Percentiles rank a stretch among this genome's conserved stretches.
Conservation (phyloP, 2,329 filamentous ascomycete genomes). For the Beauveria bassiana region DNA sequence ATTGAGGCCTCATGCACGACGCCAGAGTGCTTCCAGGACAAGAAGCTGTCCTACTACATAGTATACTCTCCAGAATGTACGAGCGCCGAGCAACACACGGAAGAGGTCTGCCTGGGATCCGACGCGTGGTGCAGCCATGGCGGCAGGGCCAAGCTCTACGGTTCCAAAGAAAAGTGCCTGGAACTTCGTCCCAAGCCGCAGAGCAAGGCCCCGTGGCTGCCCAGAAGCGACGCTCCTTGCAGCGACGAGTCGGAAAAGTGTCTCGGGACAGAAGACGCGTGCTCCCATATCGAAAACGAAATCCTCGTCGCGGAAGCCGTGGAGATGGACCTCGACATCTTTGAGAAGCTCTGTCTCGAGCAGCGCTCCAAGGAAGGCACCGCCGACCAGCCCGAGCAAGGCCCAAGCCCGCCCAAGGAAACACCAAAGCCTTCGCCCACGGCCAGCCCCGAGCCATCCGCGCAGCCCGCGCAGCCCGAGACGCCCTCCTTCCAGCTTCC, state of each 20-base stretch:
- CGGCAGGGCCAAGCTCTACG: neutral
- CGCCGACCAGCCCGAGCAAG: neutral
- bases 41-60: neutral
- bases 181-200: neutral
- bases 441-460: neutral
- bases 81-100: neutral
- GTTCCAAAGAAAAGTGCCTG: neutral
- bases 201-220: neutral
- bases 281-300: neutral
- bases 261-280: neutral
- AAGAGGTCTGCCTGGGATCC: neutral
- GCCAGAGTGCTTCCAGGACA: neutral
- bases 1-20: neutral
- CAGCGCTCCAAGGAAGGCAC: neutral
- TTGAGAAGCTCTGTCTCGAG: neutral
- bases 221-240: neutral
- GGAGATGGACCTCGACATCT: neutral
- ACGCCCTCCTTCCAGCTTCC: neutral
- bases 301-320: neutral
- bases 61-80: neutral
- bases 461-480: neutral
- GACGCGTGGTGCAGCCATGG: neutral
- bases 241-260: neutral
- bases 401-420: neutral
- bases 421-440: neutral